phyloP scores from a whole-genome alignment of 257 asterid species.

The Solanum chiquidenum region DNA sequence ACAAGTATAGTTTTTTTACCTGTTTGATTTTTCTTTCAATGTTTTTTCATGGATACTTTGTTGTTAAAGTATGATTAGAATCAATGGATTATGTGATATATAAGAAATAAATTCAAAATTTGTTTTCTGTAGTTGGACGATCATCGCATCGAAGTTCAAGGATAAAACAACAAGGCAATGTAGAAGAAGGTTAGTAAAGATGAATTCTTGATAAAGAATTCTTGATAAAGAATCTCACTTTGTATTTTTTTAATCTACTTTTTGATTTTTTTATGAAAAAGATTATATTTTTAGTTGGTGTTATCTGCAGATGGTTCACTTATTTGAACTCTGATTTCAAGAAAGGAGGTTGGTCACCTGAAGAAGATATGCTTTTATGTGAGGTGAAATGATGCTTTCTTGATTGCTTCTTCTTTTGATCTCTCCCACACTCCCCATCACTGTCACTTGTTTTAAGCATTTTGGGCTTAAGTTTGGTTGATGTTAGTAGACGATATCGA shows the following conservation, averaged over 20 bases:
- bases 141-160: constrained; percentile 82
- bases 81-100: neutral
- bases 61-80: neutral
- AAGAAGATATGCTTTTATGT: constrained; percentile 91
- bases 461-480: neutral
- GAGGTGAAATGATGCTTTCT: constrained; percentile 47
- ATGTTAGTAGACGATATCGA: neutral
- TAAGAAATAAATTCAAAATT: constrained; percentile 7
- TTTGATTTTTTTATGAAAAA: neutral
- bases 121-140: constrained; percentile 61
- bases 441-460: neutral
- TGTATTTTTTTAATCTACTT: neutral
- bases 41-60: neutral
- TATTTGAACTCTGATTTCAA: constrained; percentile 98
- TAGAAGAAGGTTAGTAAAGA: constrained; percentile 72
- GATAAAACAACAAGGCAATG: constrained; percentile 98
- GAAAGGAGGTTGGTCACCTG: constrained; percentile 99
- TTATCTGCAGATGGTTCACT: constrained; percentile 78
- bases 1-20: constrained; percentile 39
- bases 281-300: neutral
- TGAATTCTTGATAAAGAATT: neutral
- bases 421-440: neutral
- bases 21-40: constrained; percentile 1
- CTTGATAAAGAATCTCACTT: neutral
- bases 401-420: neutral